A percentile compares a stretch with the other conserved stretches of the same genome.
phyloP scores from a whole-genome alignment of 2,329 filamentous ascomycete species.

The Nigrograna mackinnonii region DNA sequence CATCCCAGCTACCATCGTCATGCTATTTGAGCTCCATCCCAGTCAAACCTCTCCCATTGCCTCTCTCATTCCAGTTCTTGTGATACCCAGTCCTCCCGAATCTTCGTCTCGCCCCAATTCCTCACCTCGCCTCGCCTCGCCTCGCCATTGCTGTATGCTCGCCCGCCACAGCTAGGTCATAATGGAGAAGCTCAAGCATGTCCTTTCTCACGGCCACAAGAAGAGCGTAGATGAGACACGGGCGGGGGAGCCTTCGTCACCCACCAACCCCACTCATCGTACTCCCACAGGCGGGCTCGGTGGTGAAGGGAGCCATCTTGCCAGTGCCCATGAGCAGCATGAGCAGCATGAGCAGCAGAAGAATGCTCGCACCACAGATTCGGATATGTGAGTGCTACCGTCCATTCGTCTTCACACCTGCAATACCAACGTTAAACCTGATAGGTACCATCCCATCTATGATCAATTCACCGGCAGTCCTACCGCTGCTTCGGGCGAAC shows the following conservation, averaged over 20 bases:
- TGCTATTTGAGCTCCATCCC: neutral
- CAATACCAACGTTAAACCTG: neutral
- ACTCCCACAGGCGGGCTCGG: slow-evolving; percentile 7
- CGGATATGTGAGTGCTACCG: neutral
- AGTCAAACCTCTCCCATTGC: neutral
- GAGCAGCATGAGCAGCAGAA: neutral
- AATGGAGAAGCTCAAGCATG: slow-evolving; percentile 51
- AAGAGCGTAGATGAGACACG: slow-evolving; percentile 43
- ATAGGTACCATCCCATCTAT: slow-evolving; percentile 29
- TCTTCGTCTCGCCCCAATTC: no score
- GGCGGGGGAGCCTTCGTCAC: slow-evolving; percentile 15
- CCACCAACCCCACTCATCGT: neutral
- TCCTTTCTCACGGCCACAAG: slow-evolving; percentile 39
- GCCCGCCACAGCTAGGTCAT: neutral
- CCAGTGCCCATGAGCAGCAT: slow-evolving; percentile 4
- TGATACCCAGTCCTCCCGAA: no score
- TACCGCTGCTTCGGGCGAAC: slow-evolving; percentile 8
- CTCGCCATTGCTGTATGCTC: neutral
- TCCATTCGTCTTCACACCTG: neutral
- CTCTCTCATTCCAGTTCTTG: no score
- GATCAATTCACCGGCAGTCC: slow-evolving; percentile 24
- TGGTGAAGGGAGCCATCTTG: slow-evolving; percentile 26
- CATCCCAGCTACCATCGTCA: no score
- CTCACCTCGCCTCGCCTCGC: neutral
- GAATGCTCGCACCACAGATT: neutral